Evolutionary conservation across 169 alveolate species (phyloP).

Genomic region (Plasmodium gallinaceum): DNA sequence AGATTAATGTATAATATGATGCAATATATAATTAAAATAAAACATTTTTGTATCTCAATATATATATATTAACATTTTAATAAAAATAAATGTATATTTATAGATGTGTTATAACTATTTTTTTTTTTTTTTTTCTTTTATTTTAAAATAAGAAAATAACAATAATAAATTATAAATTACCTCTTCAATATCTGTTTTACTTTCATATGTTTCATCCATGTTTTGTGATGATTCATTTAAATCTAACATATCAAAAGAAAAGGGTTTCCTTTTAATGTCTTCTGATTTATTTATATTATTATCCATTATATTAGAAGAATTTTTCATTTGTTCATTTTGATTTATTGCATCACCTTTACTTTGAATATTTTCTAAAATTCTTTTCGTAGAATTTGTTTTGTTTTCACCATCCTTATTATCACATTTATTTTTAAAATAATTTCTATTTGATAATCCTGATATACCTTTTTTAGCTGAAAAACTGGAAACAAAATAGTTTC

Average conservation of each 20-base stretch:
- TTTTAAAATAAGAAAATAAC: too few relatives aligned
- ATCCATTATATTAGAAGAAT: conserved; percentile 3
- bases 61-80: too few relatives aligned
- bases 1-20: too few relatives aligned
- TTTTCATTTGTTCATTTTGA: conserved; percentile 11
- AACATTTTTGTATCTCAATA: too few relatives aligned
- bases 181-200: conserved; percentile 46
- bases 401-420: conserved; percentile 9
- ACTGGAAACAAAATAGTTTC: conserved; percentile 36
- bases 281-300: conserved; percentile 17
- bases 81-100: too few relatives aligned
- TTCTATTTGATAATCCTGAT: conserved; percentile 31
- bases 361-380: neutral
- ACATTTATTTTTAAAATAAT: conserved; percentile 25
- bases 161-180: conserved; percentile 1
- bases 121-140: too few relatives aligned
- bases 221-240: conserved; percentile 24
- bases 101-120: too few relatives aligned
- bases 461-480: conserved; percentile 36
- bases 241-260: conserved; percentile 55
- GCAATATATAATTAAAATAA: too few relatives aligned
- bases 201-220: neutral
- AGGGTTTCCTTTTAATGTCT: neutral
- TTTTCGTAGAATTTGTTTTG: neutral
- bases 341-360: conserved; percentile 5